Evolutionary conservation across 257 asterid species (phyloP).

Genomic region (Solanum etuberosum): DNA sequence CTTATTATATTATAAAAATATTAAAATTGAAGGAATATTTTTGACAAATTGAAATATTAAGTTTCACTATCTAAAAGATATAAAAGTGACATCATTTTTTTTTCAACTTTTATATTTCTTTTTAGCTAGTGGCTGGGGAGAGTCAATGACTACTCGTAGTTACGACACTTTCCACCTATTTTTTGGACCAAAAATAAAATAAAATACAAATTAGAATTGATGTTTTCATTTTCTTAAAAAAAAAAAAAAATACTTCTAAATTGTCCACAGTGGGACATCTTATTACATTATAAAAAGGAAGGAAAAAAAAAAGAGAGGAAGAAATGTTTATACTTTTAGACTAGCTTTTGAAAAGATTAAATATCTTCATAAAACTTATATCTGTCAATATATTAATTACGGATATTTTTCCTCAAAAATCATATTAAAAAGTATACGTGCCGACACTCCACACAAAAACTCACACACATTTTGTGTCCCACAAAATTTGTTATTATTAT

Average conservation of each 20-base stretch:
- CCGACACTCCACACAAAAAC: neutral
- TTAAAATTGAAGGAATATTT: neutral
- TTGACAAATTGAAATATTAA: neutral
- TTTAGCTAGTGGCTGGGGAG: neutral
- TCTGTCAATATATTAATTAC: neutral
- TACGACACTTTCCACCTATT: neutral
- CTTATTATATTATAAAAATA: neutral
- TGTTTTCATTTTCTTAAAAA: neutral
- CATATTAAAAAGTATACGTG: neutral
- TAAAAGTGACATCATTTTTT: neutral
- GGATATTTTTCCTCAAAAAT: neutral
- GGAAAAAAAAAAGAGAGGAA: neutral
- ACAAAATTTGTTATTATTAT: neutral
- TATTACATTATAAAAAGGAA: neutral
- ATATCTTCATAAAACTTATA: neutral
- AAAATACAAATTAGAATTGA: neutral
- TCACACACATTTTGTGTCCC: neutral
- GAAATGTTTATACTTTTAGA: neutral
- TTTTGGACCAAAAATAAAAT: neutral
- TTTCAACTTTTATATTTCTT: neutral
- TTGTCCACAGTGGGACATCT: neutral
- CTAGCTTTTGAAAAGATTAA: neutral
- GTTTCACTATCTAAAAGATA: neutral
- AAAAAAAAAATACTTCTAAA: neutral
- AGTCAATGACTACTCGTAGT: neutral